Evolutionary conservation across 805 yeast species (phyloP).

Genomic region (Barnettozyma californica): DNA sequence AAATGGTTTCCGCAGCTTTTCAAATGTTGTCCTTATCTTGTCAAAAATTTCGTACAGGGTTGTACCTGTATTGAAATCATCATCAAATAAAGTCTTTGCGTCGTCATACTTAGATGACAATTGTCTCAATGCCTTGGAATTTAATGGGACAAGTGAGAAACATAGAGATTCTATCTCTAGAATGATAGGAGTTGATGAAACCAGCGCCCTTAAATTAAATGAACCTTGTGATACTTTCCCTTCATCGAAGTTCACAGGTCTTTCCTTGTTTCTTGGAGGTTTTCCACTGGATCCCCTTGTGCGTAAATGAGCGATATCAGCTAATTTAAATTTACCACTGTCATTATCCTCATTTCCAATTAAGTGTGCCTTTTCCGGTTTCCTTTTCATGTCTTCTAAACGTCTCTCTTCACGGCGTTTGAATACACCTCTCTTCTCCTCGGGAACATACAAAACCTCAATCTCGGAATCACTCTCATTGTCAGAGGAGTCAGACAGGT

Average conservation of each 20-base stretch:
- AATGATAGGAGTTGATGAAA: conserved; percentile 18
- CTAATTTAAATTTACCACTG: neutral
- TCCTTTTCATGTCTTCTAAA: neutral
- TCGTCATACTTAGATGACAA: conserved; percentile 12
- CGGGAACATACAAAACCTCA: conserved; percentile 13
- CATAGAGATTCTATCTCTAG: conserved; percentile 17
- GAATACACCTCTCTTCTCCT: conserved; percentile 2
- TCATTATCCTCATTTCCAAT: neutral
- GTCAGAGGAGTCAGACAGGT: no score
- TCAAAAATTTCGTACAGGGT: conserved; percentile 16
- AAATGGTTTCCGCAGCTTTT: conserved; percentile 18
- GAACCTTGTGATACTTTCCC: neutral
- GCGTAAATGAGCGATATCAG: no score
- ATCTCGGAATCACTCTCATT: conserved; percentile 2
- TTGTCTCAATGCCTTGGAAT: neutral
- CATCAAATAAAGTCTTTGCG: conserved; percentile 17
- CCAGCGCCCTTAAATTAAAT: neutral
- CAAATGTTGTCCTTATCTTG: conserved; percentile 15
- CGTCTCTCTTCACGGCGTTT: neutral
- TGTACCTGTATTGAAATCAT: conserved; percentile 9
- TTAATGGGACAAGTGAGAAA: conserved; percentile 19
- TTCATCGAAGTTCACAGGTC: neutral
- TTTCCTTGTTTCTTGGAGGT: neutral
- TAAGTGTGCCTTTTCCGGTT: neutral
- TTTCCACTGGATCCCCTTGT: neutral